Percentiles rank a stretch among this genome's conserved stretches.
Evolutionary conservation across 2,329 filamentous ascomycete species (phyloP).

Genomic region (Ophiostoma sp.): DNA sequence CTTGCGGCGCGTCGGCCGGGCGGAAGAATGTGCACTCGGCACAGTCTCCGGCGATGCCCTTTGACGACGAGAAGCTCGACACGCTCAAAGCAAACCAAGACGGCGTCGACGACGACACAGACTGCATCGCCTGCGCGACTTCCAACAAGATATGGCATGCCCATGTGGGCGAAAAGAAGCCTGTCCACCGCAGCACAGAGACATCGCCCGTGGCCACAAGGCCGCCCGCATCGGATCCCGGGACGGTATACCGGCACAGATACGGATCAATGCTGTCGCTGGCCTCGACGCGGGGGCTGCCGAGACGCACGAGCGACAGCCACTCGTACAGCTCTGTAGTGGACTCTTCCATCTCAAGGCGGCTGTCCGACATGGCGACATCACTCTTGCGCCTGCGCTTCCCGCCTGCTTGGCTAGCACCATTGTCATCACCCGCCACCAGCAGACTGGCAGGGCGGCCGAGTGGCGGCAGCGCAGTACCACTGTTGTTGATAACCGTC

Average conservation of each 20-base stretch:
- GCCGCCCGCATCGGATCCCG: slow-evolving; percentile 31
- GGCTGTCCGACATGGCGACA: slow-evolving; percentile 26
- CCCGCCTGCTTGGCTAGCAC: background rate
- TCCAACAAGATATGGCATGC: slow-evolving; percentile 45
- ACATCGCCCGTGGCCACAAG: slow-evolving; percentile 29
- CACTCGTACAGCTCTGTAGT: slow-evolving; percentile 66
- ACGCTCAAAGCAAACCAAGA: slow-evolving; percentile 54
- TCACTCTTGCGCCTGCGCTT: slow-evolving; percentile 30
- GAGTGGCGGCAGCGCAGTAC: slow-evolving; percentile 35
- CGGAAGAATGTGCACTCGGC: slow-evolving; percentile 52
- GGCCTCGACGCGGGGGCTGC: slow-evolving; percentile 56
- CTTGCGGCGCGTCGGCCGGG: slow-evolving; percentile 43
- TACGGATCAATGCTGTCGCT: slow-evolving; percentile 61
- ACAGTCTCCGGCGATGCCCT: slow-evolving; percentile 40
- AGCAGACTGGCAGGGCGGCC: slow-evolving; percentile 34
- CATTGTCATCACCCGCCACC: slow-evolving; percentile 32
- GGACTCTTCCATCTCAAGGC: slow-evolving; percentile 56
- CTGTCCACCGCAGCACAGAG: slow-evolving; percentile 54
- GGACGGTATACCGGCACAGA: slow-evolving; percentile 61
- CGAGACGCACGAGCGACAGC: slow-evolving; percentile 61
- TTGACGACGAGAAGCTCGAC: slow-evolving; percentile 47
- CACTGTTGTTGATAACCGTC: slow-evolving; percentile 30
- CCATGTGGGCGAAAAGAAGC: slow-evolving; percentile 53
- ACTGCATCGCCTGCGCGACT: slow-evolving; percentile 40
- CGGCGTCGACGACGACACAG: slow-evolving; percentile 32